Percentiles rank a stretch among this genome's conserved stretches.
phyloP scores from a whole-genome alignment of 495 filamentous ascomycete genomes.

The Sporormia fimetaria region DNA sequence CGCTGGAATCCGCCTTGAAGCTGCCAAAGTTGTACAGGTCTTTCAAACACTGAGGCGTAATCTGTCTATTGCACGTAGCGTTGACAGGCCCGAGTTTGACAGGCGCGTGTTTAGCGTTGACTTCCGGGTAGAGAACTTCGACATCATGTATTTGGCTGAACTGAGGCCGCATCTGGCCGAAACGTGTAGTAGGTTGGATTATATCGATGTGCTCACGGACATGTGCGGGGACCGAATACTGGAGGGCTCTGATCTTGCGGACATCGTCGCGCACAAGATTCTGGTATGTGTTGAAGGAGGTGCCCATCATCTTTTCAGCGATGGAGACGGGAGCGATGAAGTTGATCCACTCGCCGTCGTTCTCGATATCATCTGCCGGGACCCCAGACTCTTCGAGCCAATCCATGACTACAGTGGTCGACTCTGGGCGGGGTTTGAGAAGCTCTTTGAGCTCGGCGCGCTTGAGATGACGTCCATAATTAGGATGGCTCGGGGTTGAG shows the following conservation, averaged over 20 bases:
- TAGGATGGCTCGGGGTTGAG: slow-evolving; percentile 48
- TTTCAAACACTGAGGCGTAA: slow-evolving; percentile 50
- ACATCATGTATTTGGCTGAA: slow-evolving; percentile 19
- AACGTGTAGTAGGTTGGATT: slow-evolving; percentile 49
- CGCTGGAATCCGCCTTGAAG: slow-evolving; percentile 38
- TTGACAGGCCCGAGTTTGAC: too few relatives aligned
- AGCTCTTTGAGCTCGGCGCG: slow-evolving; percentile 36
- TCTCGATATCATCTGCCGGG: slow-evolving; percentile 18
- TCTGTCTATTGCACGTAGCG: slow-evolving; percentile 39
- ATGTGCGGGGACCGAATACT: slow-evolving; percentile 52
- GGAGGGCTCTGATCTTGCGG: slow-evolving; percentile 41
- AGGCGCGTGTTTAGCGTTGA: too few relatives aligned
- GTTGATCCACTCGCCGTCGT: slow-evolving; percentile 31
- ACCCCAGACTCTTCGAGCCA: slow-evolving; percentile 29
- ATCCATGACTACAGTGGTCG: slow-evolving; percentile 20
- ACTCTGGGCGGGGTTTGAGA: slow-evolving; percentile 22
- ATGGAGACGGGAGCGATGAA: slow-evolving; percentile 28
- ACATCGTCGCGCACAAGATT: slow-evolving; percentile 15
- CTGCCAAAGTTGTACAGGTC: slow-evolving; percentile 47
- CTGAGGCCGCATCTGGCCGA: slow-evolving; percentile 37
- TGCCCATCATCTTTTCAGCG: slow-evolving; percentile 30
- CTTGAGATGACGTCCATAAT: slow-evolving; percentile 54
- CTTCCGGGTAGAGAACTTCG: slow-evolving; percentile 9
- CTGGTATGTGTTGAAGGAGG: slow-evolving; percentile 29
- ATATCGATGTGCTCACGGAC: slow-evolving; percentile 43